phyloP scores from a whole-genome alignment of 352 stramenopile species.

The Globisporangium solare region DNA sequence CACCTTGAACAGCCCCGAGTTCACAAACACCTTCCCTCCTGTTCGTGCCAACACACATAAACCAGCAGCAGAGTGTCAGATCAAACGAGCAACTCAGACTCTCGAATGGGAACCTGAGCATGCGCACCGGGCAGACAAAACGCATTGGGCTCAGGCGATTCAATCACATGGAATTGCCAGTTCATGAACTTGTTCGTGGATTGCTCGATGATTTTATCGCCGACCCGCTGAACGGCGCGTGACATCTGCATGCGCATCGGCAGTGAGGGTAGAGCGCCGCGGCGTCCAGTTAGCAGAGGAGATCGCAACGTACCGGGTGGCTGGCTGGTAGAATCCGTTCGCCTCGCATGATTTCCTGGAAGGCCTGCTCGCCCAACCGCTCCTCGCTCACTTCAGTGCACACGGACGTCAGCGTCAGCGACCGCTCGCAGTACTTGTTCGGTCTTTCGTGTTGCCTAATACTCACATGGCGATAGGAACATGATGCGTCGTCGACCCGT shows the following conservation, averaged over 20 bases:
- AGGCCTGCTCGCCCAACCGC: constrained; percentile 44
- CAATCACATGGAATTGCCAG: constrained; percentile 70
- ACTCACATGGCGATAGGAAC: constrained; percentile 46
- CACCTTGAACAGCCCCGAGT: constrained; percentile 69
- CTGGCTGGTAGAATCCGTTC: constrained; percentile 37
- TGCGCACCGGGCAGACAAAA: constrained; percentile 54
- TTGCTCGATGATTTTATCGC: constrained; percentile 42
- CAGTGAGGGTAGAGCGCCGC: no score
- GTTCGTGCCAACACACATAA: background rate
- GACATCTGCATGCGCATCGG: constrained; percentile 64
- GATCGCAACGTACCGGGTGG: constrained; percentile 28
- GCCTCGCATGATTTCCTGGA: constrained; percentile 33
- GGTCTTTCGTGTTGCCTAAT: background rate
- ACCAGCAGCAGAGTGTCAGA: background rate
- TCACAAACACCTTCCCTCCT: constrained; percentile 68
- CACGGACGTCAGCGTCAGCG: background rate
- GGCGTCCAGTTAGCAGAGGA: no score
- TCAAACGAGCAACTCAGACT: background rate
- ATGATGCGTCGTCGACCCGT: constrained; percentile 54
- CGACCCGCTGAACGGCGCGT: constrained; percentile 48
- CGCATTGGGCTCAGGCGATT: constrained; percentile 61
- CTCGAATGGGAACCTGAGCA: background rate
- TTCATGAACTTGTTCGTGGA: constrained; percentile 46
- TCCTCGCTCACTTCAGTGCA: constrained; percentile 31
- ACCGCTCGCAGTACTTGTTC: background rate